These are phyloP conservation scores for Prototheca wickerhamii DNA, from an alignment of 163 green algal species.

Conservation along the genomic window DNA sequence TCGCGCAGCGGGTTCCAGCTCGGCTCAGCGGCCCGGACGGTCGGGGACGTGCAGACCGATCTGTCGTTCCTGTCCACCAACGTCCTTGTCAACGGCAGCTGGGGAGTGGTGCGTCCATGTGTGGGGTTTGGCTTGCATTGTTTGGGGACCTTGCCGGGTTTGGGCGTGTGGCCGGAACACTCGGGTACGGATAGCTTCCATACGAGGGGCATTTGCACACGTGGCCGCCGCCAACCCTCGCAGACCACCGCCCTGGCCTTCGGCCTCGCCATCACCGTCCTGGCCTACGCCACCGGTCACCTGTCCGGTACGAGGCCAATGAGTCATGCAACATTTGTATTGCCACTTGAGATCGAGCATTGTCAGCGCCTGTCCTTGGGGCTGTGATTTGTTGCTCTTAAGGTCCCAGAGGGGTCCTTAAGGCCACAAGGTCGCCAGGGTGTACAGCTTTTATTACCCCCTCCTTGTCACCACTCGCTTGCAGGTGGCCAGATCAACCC, in stretches of 20 bases:
- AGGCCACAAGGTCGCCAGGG: too few species aligned
- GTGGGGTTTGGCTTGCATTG: too few species aligned
- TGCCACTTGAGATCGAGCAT: neutral
- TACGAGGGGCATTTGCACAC: too few species aligned
- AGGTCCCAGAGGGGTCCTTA: too few species aligned
- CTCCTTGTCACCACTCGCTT: too few species aligned
- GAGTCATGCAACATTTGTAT: neutral
- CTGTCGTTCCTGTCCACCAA: neutral
- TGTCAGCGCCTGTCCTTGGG: too few species aligned
- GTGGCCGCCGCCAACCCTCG: too few species aligned
- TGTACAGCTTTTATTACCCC: too few species aligned
- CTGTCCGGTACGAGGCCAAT: conserved; percentile 11
- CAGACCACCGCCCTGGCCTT: conserved; percentile 25
- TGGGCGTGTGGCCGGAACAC: too few species aligned
- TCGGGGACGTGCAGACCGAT: neutral
- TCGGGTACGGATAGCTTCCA: too few species aligned
- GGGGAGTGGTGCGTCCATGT: conserved; percentile 4
- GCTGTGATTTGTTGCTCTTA: too few species aligned
- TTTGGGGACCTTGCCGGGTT: too few species aligned
- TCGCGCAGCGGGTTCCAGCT: conserved; percentile 4
- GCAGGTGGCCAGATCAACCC: conserved; percentile 23
- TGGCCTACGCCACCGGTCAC: conserved; percentile 20
- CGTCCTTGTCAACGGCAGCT: conserved; percentile 4
- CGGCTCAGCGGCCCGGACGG: neutral
- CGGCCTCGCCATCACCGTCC: conserved; percentile 25